Conservation (phyloP, 192 early-diverging fungal genomes). For the Coemansia sp. region DNA sequence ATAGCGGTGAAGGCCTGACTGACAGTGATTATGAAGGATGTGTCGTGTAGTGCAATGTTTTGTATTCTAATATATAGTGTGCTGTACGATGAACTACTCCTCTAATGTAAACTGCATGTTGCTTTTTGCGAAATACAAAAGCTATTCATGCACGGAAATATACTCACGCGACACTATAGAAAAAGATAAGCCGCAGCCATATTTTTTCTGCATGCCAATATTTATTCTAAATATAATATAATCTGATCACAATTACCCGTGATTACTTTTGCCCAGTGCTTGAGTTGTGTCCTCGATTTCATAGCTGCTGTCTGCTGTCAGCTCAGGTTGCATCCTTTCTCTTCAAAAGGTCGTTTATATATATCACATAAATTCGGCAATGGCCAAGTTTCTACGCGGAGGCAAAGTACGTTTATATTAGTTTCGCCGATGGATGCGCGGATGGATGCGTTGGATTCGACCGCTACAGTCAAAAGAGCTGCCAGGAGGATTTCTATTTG, state of each 20-base stretch:
- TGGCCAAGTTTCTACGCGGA: constrained; percentile 52
- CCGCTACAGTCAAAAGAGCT: neutral
- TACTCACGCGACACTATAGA: too few relatives aligned
- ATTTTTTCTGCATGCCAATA: too few relatives aligned
- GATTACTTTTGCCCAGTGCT: neutral
- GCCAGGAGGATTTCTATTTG: neutral
- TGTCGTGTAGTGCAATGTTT: constrained; percentile 11
- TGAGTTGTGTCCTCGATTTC: neutral
- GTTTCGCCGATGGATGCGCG: constrained; percentile 23
- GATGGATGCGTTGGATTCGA: constrained; percentile 18
- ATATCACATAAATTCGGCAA: constrained; percentile 22
- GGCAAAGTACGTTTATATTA: constrained; percentile 46
- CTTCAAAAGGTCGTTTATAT: constrained; percentile 16
- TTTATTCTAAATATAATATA: neutral
- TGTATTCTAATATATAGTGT: neutral
- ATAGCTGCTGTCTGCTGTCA: too few relatives aligned
- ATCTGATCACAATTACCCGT: neutral
- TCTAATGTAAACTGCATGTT: neutral
- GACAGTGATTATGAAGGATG: constrained; percentile 27
- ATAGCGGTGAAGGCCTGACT: constrained; percentile 45
- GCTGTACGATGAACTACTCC: too few relatives aligned
- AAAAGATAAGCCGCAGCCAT: too few relatives aligned
- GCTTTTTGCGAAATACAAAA: constrained; percentile 8
- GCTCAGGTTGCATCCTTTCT: constrained; percentile 25
- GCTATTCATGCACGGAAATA: too few relatives aligned